Base-by-base conservation (phyloP, 2,329 filamentous ascomycete species). In the Trichophyton verrucosum region DNA sequence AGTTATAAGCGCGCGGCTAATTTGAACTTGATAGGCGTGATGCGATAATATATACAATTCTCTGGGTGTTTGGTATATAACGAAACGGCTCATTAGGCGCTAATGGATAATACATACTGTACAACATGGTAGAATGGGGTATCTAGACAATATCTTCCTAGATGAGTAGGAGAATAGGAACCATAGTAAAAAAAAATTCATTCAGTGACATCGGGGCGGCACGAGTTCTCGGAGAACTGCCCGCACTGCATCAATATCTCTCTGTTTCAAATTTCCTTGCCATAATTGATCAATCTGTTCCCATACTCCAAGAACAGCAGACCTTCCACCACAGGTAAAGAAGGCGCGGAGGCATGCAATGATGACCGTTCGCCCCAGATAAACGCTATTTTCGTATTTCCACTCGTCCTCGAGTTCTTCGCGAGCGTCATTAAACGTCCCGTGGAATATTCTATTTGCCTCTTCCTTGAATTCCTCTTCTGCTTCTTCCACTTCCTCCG, bases 351-450 rank as follows among this genome's bases (percentile, higher is more conserved):
- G 64, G 55, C 75, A 73, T 17, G 69, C 65, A 47, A 74, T 69
- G 27, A 74, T 70, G 64, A 76, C 71, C 53, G 69, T 70, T 24
- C 73, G 73, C n/a, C 74, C 74, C 7, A 76, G 64, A 57, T 76
- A 76, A 11, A 76, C 69, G 3, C 71, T 71, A 61, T 75, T 75
- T 40, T 75, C 71, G 17, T 75, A 67, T 51, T 68, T 69, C 40
- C 64, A 66, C 27, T 71, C 68, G 11, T 71, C 59, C 2, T 68
- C 64, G 22, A 57, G 46, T n/a, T 61, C 60, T 30, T 57, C 40
- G 27, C 33, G 13, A 11, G 51, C 51, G 24, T 59, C 30, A 24
- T 42, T 24, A 42, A 22, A 42, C 22, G 36, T 27, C 8, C n/a
- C 36, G 9, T 36, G 38, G n/a, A 33, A 55, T 0, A 44, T 42